phyloP scores from a whole-genome alignment of 495 filamentous ascomycete genomes.

The Amniculicola lignicola region DNA sequence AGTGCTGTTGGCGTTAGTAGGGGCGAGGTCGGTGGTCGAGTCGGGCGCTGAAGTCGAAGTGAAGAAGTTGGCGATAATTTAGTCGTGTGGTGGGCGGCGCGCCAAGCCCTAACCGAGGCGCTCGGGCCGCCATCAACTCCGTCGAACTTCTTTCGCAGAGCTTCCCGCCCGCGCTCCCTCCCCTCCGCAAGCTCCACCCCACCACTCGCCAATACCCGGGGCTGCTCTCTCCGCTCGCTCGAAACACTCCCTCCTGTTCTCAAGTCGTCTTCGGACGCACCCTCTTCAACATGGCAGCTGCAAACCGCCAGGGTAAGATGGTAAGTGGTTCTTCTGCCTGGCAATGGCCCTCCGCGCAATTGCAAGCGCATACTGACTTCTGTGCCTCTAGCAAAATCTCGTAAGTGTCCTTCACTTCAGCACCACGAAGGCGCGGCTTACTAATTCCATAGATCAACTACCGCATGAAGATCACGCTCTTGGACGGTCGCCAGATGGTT shows the following conservation, averaged over 20 bases:
- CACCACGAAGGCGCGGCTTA: conserved; percentile 35
- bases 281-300: conserved; percentile 67
- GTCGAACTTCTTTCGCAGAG: not conserved
- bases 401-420: conserved; percentile 56
- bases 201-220: not conserved
- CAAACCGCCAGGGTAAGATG: conserved; percentile 98
- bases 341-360: conserved; percentile 36
- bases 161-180: not conserved
- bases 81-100: not conserved
- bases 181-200: not conserved
- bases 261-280: conserved; percentile 69
- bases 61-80: not conserved
- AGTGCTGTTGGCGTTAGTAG: conserved; percentile 25
- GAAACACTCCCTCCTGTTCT: not conserved
- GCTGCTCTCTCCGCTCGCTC: not conserved
- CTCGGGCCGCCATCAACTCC: not conserved
- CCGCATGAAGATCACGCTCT: conserved; percentile 94
- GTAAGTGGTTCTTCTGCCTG: conserved; percentile 66
- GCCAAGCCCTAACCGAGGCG: conserved; percentile 12
- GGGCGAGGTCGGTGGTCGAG: conserved; percentile 22
- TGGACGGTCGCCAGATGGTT: conserved; percentile 93
- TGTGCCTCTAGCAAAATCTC: conserved; percentile 77
- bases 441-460: conserved; percentile 87
- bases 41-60: conserved; percentile 5
- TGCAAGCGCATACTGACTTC: conserved; percentile 71